A percentile compares a stretch with the other conserved stretches of the same genome.
Evolutionary conservation across 257 asterid species (phyloP).

Genomic region (Primulina huaijiensis): DNA sequence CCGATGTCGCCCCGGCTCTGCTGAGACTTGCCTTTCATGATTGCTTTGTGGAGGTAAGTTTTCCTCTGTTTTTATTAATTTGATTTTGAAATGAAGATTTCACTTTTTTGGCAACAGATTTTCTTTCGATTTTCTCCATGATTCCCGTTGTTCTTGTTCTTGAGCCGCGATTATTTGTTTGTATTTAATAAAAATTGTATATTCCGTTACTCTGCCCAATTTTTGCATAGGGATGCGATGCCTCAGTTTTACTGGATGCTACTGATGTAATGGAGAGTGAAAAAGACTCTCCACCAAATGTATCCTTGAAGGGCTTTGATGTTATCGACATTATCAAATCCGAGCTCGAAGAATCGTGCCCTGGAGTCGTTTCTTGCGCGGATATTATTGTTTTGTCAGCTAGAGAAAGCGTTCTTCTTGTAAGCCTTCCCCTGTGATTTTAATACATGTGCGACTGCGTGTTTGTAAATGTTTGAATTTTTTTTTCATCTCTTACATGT

Average conservation of each 20-base stretch:
- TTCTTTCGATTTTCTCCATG: neutral
- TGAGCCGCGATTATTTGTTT: neutral
- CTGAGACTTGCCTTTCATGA: constrained; percentile 64
- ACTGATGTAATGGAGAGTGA: constrained; percentile 44
- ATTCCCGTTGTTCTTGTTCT: neutral
- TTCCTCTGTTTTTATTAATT: neutral
- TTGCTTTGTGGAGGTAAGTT: constrained; percentile 56
- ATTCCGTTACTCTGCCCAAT: neutral
- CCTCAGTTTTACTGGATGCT: constrained; percentile 64
- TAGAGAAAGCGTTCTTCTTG: constrained; percentile 70
- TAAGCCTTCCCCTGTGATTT: constrained; percentile 21
- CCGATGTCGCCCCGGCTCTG: constrained; percentile 49
- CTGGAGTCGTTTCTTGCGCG: neutral
- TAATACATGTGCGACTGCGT: neutral
- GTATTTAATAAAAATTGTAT: neutral
- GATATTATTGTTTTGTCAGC: constrained; percentile 58
- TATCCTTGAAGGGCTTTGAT: constrained; percentile 51
- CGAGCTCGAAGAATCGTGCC: constrained; percentile 19
- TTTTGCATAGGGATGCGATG: constrained; percentile 69
- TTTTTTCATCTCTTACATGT: neutral
- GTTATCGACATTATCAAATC: constrained; percentile 51
- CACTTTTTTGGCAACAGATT: neutral
- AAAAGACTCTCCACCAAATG: constrained; percentile 53
- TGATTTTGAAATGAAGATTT: neutral
- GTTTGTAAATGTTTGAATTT: neutral